These are phyloP conservation scores for Didymellaceae sp. DNA, from an alignment of 2,329 filamentous ascomycete genomes.

Conservation along the genomic window DNA sequence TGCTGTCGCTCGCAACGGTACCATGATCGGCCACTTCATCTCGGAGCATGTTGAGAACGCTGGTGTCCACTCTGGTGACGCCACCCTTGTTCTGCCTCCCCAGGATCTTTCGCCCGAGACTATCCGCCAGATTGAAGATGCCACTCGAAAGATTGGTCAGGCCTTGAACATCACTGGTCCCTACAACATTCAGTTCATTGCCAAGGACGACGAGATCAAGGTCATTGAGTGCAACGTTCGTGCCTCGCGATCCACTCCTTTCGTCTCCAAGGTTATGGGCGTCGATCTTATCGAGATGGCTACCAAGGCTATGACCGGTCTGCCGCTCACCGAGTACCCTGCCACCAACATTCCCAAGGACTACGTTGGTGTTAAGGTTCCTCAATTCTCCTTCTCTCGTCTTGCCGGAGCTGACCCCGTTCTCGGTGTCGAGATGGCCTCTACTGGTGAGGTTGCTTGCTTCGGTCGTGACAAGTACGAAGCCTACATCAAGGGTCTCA, in stretches of 20 bases:
- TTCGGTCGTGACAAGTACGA: slow-evolving; percentile 97
- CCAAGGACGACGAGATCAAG: slow-evolving; percentile 99
- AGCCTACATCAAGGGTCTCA: slow-evolving; percentile 93
- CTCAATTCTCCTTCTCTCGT: slow-evolving; percentile 98
- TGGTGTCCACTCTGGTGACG: slow-evolving; percentile 97
- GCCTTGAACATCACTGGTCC: slow-evolving; percentile 95
- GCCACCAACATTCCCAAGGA: slow-evolving; percentile 75
- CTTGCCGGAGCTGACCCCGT: slow-evolving; percentile 95
- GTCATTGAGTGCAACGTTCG: slow-evolving; percentile 99
- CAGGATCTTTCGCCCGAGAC: slow-evolving; percentile 92
- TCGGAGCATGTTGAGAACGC: slow-evolving; percentile 99
- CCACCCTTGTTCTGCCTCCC: slow-evolving; percentile 91
- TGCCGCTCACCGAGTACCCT: slow-evolving; percentile 84
- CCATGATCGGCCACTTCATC: slow-evolving; percentile 92
- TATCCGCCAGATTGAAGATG: slow-evolving; percentile 88
- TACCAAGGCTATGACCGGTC: slow-evolving; percentile 91
- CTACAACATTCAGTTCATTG: slow-evolving; percentile 99
- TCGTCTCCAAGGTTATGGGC: slow-evolving; percentile 98
- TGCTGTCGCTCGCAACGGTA: slow-evolving; percentile 88
- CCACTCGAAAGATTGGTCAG: slow-evolving; percentile 91
- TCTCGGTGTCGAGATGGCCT: slow-evolving; percentile 98
- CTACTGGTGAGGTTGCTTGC: slow-evolving; percentile 95
- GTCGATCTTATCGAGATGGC: slow-evolving; percentile 98
- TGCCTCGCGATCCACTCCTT: slow-evolving; percentile 94
- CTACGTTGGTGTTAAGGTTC: slow-evolving; percentile 96